Evolutionary conservation across 163 green algal species (phyloP).

Genomic region (Volvox carteri): DNA sequence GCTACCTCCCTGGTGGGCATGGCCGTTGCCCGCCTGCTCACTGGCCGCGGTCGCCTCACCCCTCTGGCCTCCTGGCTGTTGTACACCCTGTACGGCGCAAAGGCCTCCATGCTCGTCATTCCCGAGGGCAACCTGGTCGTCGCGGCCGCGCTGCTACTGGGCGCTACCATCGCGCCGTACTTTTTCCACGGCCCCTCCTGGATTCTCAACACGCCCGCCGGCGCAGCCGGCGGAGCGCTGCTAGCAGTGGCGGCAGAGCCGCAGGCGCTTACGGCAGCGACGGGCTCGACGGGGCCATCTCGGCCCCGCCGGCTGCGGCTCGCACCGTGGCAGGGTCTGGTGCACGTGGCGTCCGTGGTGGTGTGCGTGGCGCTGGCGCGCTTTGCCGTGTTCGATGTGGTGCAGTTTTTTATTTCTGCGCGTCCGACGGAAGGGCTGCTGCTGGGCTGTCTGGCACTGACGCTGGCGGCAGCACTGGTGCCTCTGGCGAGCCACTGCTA

Average conservation of each 20-base stretch:
- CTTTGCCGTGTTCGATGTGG: slow-evolving; percentile 93
- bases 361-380: slow-evolving; percentile 77
- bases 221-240: slow-evolving; percentile 34
- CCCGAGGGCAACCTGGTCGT: slow-evolving; percentile 79
- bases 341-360: slow-evolving; percentile 66
- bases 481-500: slow-evolving; percentile 75
- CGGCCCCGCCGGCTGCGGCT: slow-evolving; percentile 60
- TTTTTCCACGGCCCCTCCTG: slow-evolving; percentile 66
- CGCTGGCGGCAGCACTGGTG: slow-evolving; percentile 63
- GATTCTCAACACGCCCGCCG: slow-evolving; percentile 36
- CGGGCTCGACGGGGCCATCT: not conserved
- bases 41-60: slow-evolving; percentile 38
- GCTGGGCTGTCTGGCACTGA: slow-evolving; percentile 85
- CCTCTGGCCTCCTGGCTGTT: slow-evolving; percentile 72
- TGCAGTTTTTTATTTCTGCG: slow-evolving; percentile 71
- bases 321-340: slow-evolving; percentile 72
- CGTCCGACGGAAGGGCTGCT: slow-evolving; percentile 86
- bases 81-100: slow-evolving; percentile 83
- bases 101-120: slow-evolving; percentile 93
- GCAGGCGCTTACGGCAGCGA: not conserved
- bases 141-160: slow-evolving; percentile 71
- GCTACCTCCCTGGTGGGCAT: slow-evolving; percentile 78
- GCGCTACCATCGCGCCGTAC: slow-evolving; percentile 67
- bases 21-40: slow-evolving; percentile 52
- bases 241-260: not conserved